These are phyloP conservation scores for Clarireedia monteithiana DNA, from an alignment of 2,329 filamentous ascomycete genomes.

Conservation along the genomic window DNA sequence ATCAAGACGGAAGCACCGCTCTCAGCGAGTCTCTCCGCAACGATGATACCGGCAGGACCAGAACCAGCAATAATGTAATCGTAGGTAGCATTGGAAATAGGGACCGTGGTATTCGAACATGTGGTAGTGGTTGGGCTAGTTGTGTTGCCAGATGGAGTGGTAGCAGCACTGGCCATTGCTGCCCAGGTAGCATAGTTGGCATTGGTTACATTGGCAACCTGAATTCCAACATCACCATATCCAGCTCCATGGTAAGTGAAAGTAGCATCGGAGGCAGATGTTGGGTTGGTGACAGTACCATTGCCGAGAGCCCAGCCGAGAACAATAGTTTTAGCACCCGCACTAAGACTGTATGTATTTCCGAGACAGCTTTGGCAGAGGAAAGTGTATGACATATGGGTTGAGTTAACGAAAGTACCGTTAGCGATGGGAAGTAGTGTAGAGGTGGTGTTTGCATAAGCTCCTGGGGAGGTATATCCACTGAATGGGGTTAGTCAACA, in stretches of 20 bases:
- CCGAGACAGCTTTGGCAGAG: constrained; percentile 39
- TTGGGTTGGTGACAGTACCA: constrained; percentile 4
- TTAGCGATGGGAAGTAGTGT: constrained; percentile 39
- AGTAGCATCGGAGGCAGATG: constrained; percentile 3
- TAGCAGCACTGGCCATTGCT: background rate
- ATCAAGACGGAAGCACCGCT: constrained; percentile 8
- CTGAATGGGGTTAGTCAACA: constrained; percentile 11
- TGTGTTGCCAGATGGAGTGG: background rate
- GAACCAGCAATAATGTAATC: constrained; percentile 7
- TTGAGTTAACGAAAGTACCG: constrained; percentile 44
- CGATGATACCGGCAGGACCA: constrained; percentile 7
- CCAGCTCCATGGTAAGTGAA: constrained; percentile 7
- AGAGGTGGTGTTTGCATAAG: constrained; percentile 35
- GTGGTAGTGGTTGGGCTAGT: background rate
- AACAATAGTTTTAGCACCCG: background rate
- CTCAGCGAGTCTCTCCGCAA: constrained; percentile 7
- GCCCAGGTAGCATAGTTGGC: constrained; percentile 5
- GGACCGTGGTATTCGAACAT: background rate
- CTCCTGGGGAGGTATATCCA: constrained; percentile 38
- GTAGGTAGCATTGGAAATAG: constrained; percentile 2
- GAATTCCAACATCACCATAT: background rate
- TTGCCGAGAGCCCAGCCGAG: constrained; percentile 7
- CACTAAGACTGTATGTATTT: background rate
- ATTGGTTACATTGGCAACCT: background rate
- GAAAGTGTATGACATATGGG: constrained; percentile 46